phyloP scores from a whole-genome alignment of 1,284 basidiomycete genomes.

The Puccinia sorghi region DNA sequence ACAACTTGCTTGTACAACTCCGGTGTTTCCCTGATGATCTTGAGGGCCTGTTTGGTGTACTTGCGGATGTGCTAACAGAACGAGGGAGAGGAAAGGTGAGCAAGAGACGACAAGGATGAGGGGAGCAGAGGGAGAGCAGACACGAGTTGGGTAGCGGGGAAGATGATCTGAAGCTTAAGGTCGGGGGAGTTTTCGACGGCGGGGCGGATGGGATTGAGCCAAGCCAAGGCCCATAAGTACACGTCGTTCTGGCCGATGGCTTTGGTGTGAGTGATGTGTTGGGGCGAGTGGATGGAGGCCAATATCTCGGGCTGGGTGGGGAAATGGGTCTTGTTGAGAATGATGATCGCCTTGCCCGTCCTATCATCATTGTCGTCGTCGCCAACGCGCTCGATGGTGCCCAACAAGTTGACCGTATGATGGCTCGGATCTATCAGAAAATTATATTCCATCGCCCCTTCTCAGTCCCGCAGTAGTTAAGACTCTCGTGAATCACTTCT shows the following conservation, averaged over 20 bases:
- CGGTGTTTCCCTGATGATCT: conserved; percentile 79
- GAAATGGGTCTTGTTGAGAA: conserved; percentile 66
- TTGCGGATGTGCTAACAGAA: conserved; percentile 60
- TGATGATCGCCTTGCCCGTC: conserved; percentile 61
- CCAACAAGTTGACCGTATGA: conserved; percentile 62
- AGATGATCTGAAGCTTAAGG: conserved; percentile 71
- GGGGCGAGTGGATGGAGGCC: conserved; percentile 4
- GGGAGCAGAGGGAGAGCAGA: neutral
- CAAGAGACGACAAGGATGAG: neutral
- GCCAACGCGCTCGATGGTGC: conserved; percentile 58
- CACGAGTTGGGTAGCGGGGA: conserved; percentile 70
- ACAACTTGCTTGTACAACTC: conserved; percentile 70
- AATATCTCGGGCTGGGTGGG: conserved; percentile 52
- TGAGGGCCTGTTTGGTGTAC: conserved; percentile 74
- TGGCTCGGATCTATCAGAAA: conserved; percentile 61
- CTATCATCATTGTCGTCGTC: no score
- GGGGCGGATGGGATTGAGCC: conserved; percentile 49
- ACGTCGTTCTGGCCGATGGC: conserved; percentile 55
- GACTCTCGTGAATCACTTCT: neutral
- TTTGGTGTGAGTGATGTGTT: neutral
- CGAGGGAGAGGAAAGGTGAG: neutral
- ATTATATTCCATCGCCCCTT: conserved; percentile 53
- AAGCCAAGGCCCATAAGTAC: conserved; percentile 54
- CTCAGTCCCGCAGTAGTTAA: neutral
- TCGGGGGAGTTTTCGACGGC: conserved; percentile 36